A percentile compares a stretch with the other conserved stretches of the same genome.
Conservation (phyloP, 306 rosid genomes). For the Cucurbita moschata region DNA sequence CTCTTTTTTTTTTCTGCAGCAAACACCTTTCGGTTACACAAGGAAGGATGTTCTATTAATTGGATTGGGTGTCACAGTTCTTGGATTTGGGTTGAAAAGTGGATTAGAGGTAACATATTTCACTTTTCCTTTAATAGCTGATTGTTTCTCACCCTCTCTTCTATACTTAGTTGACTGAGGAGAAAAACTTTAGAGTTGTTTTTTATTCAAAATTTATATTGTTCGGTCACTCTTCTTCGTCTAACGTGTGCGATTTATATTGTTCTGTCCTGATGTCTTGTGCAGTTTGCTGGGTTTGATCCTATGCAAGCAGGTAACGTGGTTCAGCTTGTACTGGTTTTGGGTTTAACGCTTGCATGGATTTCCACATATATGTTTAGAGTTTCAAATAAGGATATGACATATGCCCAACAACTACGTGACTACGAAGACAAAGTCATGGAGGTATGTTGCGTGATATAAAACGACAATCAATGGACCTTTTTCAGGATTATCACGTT, state of each 20-base stretch:
- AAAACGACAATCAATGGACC: no score
- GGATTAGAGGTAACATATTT: slow-evolving; percentile 61
- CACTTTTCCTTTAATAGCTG: neutral
- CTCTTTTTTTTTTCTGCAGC: slow-evolving; percentile 20
- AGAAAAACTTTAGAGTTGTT: neutral
- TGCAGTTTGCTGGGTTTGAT: slow-evolving; percentile 74
- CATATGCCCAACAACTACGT: slow-evolving; percentile 85
- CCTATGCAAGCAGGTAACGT: slow-evolving; percentile 93
- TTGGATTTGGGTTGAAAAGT: slow-evolving; percentile 66
- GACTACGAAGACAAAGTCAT: slow-evolving; percentile 88
- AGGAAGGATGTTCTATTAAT: slow-evolving; percentile 89
- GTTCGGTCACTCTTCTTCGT: neutral
- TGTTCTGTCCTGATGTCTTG: neutral
- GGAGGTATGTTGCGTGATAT: slow-evolving; percentile 37
- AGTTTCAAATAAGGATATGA: slow-evolving; percentile 98
- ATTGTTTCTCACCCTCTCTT: neutral
- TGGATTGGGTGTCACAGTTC: slow-evolving; percentile 67
- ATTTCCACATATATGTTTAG: slow-evolving; percentile 80
- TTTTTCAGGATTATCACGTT: neutral
- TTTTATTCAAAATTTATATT: neutral
- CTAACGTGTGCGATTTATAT: neutral
- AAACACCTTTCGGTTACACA: slow-evolving; percentile 65
- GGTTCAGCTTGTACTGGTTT: slow-evolving; percentile 81
- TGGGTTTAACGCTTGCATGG: slow-evolving; percentile 93
- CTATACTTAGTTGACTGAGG: neutral